A percentile compares a stretch with the other conserved stretches of the same genome.
Evolutionary conservation across 495 filamentous ascomycete genomes (phyloP).

Genomic region (Neurospora discreta): DNA sequence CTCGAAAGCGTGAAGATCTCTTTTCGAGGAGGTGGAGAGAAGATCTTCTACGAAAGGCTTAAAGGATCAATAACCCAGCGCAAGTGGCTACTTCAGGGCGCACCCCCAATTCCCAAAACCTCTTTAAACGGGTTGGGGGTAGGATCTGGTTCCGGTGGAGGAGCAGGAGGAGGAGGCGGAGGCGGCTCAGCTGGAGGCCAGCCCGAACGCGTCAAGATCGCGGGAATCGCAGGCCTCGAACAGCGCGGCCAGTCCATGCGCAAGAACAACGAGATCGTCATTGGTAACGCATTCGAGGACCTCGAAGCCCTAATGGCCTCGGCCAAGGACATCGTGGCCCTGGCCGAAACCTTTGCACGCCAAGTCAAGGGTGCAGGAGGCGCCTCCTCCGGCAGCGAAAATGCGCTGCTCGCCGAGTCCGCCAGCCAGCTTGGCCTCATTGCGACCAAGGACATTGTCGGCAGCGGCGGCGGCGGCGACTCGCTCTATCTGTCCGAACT

Average conservation of each 20-base stretch:
- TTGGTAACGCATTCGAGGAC: conserved; percentile 92
- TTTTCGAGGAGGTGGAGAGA: conserved; percentile 80
- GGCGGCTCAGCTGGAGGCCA: conserved; percentile 1
- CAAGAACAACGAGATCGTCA: conserved; percentile 84
- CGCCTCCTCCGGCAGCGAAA: conserved; percentile 51
- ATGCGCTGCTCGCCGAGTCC: conserved; percentile 67
- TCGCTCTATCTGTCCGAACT: conserved; percentile 63
- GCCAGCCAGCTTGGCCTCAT: conserved; percentile 77
- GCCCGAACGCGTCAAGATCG: conserved; percentile 43
- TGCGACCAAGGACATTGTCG: conserved; percentile 84
- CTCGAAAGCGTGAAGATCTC: conserved; percentile 80
- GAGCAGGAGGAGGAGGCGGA: conserved; percentile 4
- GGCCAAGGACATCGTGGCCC: conserved; percentile 86
- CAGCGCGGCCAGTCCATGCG: conserved; percentile 68
- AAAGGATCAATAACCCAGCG: conserved; percentile 80
- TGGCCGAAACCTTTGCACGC: conserved; percentile 77
- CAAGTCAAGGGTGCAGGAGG: conserved; percentile 46
- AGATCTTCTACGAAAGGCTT: conserved; percentile 79
- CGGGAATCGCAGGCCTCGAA: conserved; percentile 91
- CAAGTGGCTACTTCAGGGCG: conserved; percentile 90
- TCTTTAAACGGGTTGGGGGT: conserved; percentile 22
- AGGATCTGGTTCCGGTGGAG: conserved; percentile 37
- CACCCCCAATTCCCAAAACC: conserved; percentile 80
- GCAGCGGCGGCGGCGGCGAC: conserved; percentile 32
- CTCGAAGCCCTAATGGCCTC: conserved; percentile 94